Evolutionary conservation across 805 yeast species (phyloP).

Genomic region (Starmerella lactis-condensi): DNA sequence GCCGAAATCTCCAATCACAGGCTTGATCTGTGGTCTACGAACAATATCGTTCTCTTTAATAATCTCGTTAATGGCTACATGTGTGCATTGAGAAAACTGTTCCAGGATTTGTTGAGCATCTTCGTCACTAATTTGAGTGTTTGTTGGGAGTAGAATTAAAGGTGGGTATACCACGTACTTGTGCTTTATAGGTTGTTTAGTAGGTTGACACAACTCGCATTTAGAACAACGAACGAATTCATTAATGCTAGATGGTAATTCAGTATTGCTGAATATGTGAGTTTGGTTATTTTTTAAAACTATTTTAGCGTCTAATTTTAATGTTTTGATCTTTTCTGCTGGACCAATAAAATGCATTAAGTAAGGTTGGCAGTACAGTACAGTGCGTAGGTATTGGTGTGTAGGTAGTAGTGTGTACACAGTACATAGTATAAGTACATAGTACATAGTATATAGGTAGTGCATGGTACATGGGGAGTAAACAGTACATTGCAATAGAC

Average conservation of each 20-base stretch:
- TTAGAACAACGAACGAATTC: constrained; percentile 2
- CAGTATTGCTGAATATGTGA: constrained; percentile 3
- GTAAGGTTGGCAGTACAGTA: too few relatives aligned
- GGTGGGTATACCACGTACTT: constrained; percentile 48
- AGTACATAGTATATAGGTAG: neutral
- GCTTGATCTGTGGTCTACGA: constrained; percentile 47
- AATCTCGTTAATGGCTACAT: constrained; percentile 55
- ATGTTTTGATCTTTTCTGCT: neutral
- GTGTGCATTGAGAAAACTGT: constrained; percentile 27
- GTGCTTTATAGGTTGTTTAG: neutral
- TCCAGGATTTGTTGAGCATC: constrained; percentile 10
- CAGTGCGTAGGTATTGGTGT: too few relatives aligned
- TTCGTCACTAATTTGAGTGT: constrained; percentile 25
- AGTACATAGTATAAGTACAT: too few relatives aligned
- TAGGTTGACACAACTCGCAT: constrained; percentile 4
- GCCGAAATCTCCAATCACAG: constrained; percentile 53
- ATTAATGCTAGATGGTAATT: neutral
- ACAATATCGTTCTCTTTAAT: constrained; percentile 35
- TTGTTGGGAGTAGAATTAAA: constrained; percentile 37
- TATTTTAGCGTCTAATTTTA: neutral
- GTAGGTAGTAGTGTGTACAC: too few relatives aligned
- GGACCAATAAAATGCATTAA: constrained; percentile 2
- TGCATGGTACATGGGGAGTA: too few relatives aligned
- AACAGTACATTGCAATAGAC: too few relatives aligned
- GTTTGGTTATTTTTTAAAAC: constrained; percentile 3